Base-by-base conservation (phyloP, 495 filamentous ascomycete genomes). In the Terfezia claveryi region DNA sequence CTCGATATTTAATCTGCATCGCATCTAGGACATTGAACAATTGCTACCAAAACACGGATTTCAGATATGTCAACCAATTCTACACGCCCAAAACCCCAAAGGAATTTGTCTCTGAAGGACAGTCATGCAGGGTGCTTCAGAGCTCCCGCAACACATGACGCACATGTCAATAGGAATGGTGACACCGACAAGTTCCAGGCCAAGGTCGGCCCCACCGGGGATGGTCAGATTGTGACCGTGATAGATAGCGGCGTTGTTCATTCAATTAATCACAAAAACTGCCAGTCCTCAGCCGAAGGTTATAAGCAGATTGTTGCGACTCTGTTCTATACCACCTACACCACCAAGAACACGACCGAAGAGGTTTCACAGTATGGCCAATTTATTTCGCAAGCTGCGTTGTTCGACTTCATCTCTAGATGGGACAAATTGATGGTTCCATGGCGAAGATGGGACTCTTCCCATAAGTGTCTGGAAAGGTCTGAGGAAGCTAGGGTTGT, bases 331-430 rank as follows among this genome's bases (percentile, higher is more conserved):
- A 79, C 80, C 67, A 72, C 74, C 11, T 71, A 62, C 46, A 56
- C 65, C 10, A 63, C 64, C 17, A 55, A 63, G 4, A 52, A 63
- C 44, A 65, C 67, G 14, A 74, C 68, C 38, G 75, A 71, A 69
- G 80, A 67, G 53, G 65, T 71, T 23, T 80, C 83, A 60, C 76
- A 87, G 46, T 87, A 86, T 65, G 84, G 82, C 10, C 76, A 77
- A 3, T 81, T 80, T 59, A 75, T 89, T 56, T 85, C 82, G 36
- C 83, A 65, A 10, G 58, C 64, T 55, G 59, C 63, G 9, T 73
- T 92, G 63, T 84, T 84, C 27, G 82, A 85, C 57, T 89, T 89
- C 69, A 77, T 87, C 41, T 78, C 83, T 58, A 79, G 80, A 52
- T 74, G 87, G 65, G 78, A 83, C 38, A 71, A 73, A n/a, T 78